Evolutionary conservation across 441 rosid genomes (phyloP), one percentile per base, ranked within the genome.

Genomic region (Francoa sonchifolia): DNA sequence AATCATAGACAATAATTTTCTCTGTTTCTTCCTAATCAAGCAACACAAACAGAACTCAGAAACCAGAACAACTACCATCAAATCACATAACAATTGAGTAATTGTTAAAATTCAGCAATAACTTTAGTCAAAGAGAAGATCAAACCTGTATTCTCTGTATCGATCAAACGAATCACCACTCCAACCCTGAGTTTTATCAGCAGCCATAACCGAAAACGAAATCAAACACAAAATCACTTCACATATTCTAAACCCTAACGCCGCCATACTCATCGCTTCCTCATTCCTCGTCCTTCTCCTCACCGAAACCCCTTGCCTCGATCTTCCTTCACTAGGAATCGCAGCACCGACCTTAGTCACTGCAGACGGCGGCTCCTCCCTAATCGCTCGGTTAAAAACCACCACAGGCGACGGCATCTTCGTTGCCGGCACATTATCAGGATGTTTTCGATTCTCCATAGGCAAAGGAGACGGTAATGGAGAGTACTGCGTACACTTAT

Each of bases 161-260:
- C 99, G 88, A 54, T 90, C 86, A 52, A 66, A 90, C 19, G 96
- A 90, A 58, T 90, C 99, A 11, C 99, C 99, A 13, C 92, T 77
- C 99, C 96, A 92, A 4, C 99, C 99, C 47, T 77, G 76, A 17
- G 96, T 92, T 61, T 75, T 87, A 54, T 86, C 92, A 17, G 99
- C 87, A 0, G 96, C 92, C 96, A 92, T 86, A 21, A 86, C 79
- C 9, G 95, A 76, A 54, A 90, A 90, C 37, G 99, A 87, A 44
- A 90, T 79, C 80, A 90, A 61, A 41, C 99, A 76, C 57, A 86
- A 57, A 31, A 75, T 61, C 5, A 83, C 56, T 53, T 81, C 81
- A 44, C 65, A 59, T 29, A 92, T 33, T 48, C 96, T 71, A 57
- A 80, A 68, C 54, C 80, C 86, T 59, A 87, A 30, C 14, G 78